Conservation (phyloP, 148 eudicot species). For the Rhododendron williamsianum region DNA sequence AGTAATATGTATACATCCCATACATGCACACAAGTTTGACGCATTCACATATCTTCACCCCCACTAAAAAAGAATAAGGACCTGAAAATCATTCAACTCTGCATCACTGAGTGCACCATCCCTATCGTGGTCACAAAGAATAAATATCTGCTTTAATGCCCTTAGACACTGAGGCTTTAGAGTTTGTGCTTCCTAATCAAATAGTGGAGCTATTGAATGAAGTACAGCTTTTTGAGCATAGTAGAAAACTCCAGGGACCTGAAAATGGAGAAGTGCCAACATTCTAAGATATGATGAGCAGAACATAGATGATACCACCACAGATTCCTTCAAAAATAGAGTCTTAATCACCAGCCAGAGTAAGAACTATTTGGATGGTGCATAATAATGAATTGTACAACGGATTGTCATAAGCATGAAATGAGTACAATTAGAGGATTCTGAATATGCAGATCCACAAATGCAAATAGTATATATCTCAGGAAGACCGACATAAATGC, state of each 20-base stretch:
- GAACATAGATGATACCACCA: not conserved
- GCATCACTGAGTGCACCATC: conserved; percentile 91
- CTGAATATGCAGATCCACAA: not conserved
- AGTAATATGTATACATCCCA: not conserved
- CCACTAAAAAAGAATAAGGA: too few species aligned
- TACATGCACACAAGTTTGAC: not conserved
- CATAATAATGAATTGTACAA: not conserved
- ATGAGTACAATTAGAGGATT: not conserved
- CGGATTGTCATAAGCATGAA: not conserved
- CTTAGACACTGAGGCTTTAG: conserved; percentile 77
- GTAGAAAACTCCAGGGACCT: conserved; percentile 88
- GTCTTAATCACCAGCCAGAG: not conserved
- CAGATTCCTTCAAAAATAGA: not conserved
- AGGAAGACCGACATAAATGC: not conserved
- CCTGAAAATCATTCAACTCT: conserved; percentile 95
- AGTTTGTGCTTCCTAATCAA: conserved; percentile 86
- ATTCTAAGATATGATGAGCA: not conserved
- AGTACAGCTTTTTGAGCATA: conserved; percentile 95
- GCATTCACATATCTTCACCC: not conserved
- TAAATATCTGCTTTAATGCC: conserved; percentile 88
- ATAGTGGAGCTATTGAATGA: conserved; percentile 82
- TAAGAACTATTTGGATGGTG: not conserved
- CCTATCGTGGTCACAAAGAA: conserved; percentile 77
- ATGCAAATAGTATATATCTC: not conserved
- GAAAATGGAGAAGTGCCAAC: conserved; percentile 20